Base-by-base conservation (phyloP, 352 stramenopile species). In the Globisporangium polare region DNA sequence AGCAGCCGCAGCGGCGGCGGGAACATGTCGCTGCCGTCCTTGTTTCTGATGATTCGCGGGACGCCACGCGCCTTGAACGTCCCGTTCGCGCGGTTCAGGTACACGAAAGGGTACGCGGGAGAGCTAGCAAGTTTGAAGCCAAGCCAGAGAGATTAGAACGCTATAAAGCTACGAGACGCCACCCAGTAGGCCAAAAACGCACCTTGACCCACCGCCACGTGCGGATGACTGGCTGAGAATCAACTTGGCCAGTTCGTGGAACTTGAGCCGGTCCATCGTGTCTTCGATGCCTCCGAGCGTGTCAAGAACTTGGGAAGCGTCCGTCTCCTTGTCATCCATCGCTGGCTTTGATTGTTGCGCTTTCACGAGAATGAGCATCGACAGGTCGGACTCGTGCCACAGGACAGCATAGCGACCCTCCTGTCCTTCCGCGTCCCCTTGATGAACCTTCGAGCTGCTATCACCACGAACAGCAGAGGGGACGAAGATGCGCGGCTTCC, bases 351-450 rank as follows among this genome's bases (percentile, higher is more conserved):
- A 61, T 2, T 26, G 13, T 17, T 73, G 62, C 12, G 72, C 51
- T n/a, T 42, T 58, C 62, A 78, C 51, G 7, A 86, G 65, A 17
- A 84, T 33, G 1, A 89, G 29, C 42, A 89, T 63, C 15, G 79
- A 78, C 5, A 87, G 60, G 53, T 86, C 74, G 41, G 63, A 67
- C 52, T 89, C 75, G 55, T 89, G 77, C 67, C 75, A 89, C 26
- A 87, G 47, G 8, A 74, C 63, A 35, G 55, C 55, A n/a, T 54
- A 62, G 20, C 31, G 55, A 58, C 12, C 26, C 10, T 57, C 51
- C 29, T 43, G 27, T 6, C 7, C 10, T 6, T 39, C 10, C 20
- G 12, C n/a, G 46, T 58, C 26, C 5, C n/a, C n/a, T n/a, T n/a
- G n/a, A n/a, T 33, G 6, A 27, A 6, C 8, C 22, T 52, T 15